phyloP scores from a whole-genome alignment of 2,329 filamentous ascomycete genomes.

The Thielaviopsis euricoi region DNA sequence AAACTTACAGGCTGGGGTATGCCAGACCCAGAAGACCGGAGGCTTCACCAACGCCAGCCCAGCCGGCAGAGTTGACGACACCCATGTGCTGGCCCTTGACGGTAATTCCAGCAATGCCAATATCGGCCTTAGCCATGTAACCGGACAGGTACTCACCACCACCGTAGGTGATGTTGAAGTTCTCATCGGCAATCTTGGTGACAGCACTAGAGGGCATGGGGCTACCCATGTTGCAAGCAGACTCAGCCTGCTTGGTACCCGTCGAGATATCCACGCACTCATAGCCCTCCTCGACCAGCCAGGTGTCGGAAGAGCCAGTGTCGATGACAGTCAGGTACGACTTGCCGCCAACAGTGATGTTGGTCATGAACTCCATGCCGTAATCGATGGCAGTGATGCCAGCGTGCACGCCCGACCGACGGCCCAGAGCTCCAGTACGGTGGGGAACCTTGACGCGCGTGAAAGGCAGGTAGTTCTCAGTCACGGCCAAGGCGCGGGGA shows the following conservation, averaged over 20 bases:
- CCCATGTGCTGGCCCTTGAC: constrained; percentile 6
- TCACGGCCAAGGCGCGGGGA: not conserved
- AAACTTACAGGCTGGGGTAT: constrained; percentile 4
- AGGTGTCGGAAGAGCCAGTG: constrained; percentile 6
- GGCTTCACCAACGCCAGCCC: not conserved
- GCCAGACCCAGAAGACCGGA: constrained; percentile 6
- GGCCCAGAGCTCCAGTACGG: not conserved
- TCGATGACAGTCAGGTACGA: constrained; percentile 6
- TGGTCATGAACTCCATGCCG: constrained; percentile 3
- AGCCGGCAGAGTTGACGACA: constrained; percentile 1
- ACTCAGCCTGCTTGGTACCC: not conserved
- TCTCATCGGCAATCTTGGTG: not conserved
- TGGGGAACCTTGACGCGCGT: not conserved
- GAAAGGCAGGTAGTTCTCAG: not conserved
- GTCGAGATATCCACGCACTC: constrained; percentile 2
- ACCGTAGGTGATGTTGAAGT: constrained; percentile 6
- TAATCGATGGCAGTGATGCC: not conserved
- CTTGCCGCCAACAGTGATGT: constrained; percentile 3
- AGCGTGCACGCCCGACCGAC: not conserved
- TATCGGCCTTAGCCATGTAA: not conserved
- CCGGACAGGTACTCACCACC: constrained; percentile 4
- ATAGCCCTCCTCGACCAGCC: constrained; percentile 12
- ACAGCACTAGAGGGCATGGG: not conserved
- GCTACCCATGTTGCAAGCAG: constrained; percentile 2
- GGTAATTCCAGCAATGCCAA: constrained; percentile 3